phyloP scores from a whole-genome alignment of 139 green algal species.

The Chlamydomonas applanata region DNA sequence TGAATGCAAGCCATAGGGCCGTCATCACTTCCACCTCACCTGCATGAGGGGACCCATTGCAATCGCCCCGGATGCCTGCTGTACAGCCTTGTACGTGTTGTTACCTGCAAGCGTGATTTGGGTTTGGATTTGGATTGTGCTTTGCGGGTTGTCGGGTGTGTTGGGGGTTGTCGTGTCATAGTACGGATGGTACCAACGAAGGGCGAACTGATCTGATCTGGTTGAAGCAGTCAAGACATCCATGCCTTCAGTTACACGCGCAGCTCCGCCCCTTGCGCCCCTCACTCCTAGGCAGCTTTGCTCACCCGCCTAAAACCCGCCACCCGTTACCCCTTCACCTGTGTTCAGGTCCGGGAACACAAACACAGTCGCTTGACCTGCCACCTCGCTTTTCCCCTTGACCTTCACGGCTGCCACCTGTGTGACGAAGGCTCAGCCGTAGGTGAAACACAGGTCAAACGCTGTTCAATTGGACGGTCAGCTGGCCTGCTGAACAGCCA shows the following conservation, averaged over 20 bases:
- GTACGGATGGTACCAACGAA: background rate
- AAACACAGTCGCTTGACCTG: conserved; percentile 77
- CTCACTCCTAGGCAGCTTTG: background rate
- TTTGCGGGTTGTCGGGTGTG: too few species aligned
- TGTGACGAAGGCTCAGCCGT: background rate
- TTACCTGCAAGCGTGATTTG: conserved; percentile 48
- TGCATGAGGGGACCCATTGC: conserved; percentile 89
- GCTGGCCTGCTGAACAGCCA: too few species aligned
- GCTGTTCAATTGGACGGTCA: too few species aligned
- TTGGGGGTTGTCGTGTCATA: too few species aligned
- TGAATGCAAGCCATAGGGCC: too few species aligned
- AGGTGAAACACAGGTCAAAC: background rate
- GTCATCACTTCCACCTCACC: conserved; percentile 7
- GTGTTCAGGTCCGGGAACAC: conserved; percentile 94
- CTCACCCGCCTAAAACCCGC: background rate
- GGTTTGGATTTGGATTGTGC: too few species aligned
- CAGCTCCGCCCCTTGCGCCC: too few species aligned
- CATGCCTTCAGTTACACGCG: too few species aligned
- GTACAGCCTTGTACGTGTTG: conserved; percentile 85
- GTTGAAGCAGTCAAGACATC: too few species aligned
- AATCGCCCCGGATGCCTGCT: conserved; percentile 72
- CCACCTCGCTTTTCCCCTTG: conserved; percentile 72
- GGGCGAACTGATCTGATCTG: too few species aligned
- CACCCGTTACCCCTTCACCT: conserved; percentile 22
- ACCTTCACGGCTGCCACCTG: conserved; percentile 33